Conservation (phyloP, 495 filamentous ascomycete genomes). For the Hypoxylon lienhwacheense region DNA sequence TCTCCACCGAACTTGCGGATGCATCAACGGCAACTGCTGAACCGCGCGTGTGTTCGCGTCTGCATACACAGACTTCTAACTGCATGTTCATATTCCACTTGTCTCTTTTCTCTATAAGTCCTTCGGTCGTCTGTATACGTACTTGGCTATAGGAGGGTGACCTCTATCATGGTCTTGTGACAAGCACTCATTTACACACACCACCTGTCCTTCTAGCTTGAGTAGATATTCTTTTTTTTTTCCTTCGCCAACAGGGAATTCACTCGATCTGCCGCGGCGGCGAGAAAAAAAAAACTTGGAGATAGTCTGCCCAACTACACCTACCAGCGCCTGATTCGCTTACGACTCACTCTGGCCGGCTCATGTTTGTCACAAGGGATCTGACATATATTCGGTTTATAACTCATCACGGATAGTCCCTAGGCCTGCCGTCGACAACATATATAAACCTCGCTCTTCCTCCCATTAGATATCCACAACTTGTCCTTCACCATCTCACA, state of each 20-base stretch:
- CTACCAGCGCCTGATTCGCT: conserved; percentile 16
- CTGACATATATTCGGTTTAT: conserved; percentile 22
- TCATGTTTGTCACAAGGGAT: conserved; percentile 25
- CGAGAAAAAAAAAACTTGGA: conserved; percentile 25
- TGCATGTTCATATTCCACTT: conserved; percentile 27
- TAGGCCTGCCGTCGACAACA: not conserved
- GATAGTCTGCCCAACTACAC: conserved; percentile 16
- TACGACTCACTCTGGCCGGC: conserved; percentile 5
- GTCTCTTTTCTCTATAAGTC: conserved; percentile 13
- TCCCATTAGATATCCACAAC: conserved; percentile 18
- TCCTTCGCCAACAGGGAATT: conserved; percentile 19
- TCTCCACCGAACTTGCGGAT: conserved; percentile 21
- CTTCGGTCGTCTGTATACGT: conserved; percentile 13
- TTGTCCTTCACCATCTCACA: conserved; percentile 23
- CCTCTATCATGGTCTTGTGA: conserved; percentile 27
- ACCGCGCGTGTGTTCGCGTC: conserved; percentile 21
- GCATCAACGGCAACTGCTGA: conserved; percentile 16
- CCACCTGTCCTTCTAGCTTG: conserved; percentile 26
- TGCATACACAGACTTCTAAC: conserved; percentile 21
- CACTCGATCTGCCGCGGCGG: conserved; percentile 8
- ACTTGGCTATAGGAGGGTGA: conserved; percentile 15
- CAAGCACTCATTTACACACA: conserved; percentile 24
- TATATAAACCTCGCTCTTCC: conserved; percentile 25
- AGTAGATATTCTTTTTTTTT: conserved; percentile 11
- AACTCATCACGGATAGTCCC: conserved; percentile 14